Evolutionary conservation across 2,329 filamentous ascomycete genomes (phyloP), one percentile per base, ranked within the genome.

Genomic region (Fonsecaea nubica): DNA sequence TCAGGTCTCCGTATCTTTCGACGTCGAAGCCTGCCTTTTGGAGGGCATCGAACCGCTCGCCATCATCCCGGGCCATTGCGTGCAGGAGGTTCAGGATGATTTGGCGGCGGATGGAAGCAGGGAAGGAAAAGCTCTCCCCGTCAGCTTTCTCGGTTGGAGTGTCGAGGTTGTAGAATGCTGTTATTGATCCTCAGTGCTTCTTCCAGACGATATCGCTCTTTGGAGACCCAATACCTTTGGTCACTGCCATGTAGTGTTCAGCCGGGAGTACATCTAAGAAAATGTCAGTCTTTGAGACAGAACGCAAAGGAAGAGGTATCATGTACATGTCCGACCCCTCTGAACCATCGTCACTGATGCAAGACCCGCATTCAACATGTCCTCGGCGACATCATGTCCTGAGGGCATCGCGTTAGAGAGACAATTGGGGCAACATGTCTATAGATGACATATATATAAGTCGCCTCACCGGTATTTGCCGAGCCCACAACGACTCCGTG

Each of bases 291-390:
- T 40, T 4, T 40, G 38, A 13, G 4, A 15, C 38, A 40, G 38
- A 12, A 40, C 38, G 15, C 38, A 40, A 40, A 13, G 10, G 38
- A 40, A 10, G 25, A 25, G 25, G 10, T 40, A 15, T 13, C 38
- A 13, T 40, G 73, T 69, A 50, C 74, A 72, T 48, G 82, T 84
- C 7, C 74, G 76, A 54, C 74, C 76, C 35, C 82, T 78, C 68
- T 84, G 82, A 0, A 84, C 72, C 69, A 84, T 81, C 13, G 81
- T 84, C 12, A 80, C 73, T 18, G 80, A 77, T 35, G 78, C 75
- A 58, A 80, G 69, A 2, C 78, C 78, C 6, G 78, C 78, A 30
- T 79, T 75, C 40, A 77, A 75, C 76, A 82, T 83, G 71, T 84
- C 80, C 71, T 82, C 78, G 1, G 81, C 80, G 25, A 83, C 77